Base-by-base conservation (phyloP, 2,329 filamentous ascomycete genomes). In the Niveomyces coronatus region DNA sequence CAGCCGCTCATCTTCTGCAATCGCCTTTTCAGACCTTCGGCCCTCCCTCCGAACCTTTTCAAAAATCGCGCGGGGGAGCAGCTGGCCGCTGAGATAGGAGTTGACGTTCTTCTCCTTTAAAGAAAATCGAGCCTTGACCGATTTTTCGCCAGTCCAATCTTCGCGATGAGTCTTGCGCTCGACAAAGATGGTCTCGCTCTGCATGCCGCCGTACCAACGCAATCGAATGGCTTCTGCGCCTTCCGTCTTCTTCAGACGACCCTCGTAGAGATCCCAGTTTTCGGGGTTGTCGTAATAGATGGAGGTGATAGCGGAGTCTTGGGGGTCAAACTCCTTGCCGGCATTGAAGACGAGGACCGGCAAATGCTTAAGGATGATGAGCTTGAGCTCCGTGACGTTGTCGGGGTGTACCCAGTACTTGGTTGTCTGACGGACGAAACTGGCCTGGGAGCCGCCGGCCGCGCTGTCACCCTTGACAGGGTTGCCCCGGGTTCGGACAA, bases 351-450 rank as follows among this genome's bases (percentile, higher is more conserved):
- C 91, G 13, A 98, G 71, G 8, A 98, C 91, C 0, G 91, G 91
- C 45, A 98, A 70, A 66, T 98, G 91, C 68, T 98, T 96, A 37
- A 98, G 70, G 54, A 98, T 88, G 55, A 98, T 89, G 59, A 98
- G 79, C 68, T 98, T 98, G 45, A 98, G 64, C 64, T 98, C 91
- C 5, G 91, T 96, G 50, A 98, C 91, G 55, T 98, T 98, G 62
- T 96, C 91, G 3, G 85, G 85, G 55, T 98, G 91, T 31, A 98
- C 91, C 91, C 91, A 98, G 67, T 98, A 98, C 62, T 98, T 98
- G 22, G 91, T 98, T 1, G 91, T 98, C 56, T 96, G 85, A 43
- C 91, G 84, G 45, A 98, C 79, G 55, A 98, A 98, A 68, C 83
- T 96, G 55, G 88, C 89, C 62, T 98, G 91, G 46, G 74, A 77